Conservation (phyloP, 2,329 filamentous ascomycete species). For the Diaporthe aspalathi region DNA sequence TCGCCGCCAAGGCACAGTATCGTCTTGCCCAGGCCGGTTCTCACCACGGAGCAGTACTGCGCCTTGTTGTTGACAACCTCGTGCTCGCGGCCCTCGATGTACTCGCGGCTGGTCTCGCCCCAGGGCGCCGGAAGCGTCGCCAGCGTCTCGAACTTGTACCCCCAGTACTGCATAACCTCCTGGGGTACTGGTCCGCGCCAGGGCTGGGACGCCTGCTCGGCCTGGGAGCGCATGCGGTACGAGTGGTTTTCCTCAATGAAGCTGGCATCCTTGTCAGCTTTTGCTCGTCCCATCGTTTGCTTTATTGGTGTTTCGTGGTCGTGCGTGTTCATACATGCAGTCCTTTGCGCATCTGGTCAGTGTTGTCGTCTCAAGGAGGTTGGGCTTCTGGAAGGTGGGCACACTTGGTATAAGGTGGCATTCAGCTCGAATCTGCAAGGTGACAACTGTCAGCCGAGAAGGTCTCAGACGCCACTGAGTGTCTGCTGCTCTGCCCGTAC, state of each 20-base stretch:
- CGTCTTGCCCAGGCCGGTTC: conserved; percentile 83
- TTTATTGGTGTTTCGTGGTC: no score
- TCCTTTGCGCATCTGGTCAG: conserved; percentile 52
- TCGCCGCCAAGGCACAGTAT: conserved; percentile 88
- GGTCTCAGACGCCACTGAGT: neutral
- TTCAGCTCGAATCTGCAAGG: conserved; percentile 89
- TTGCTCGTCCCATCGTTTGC: neutral
- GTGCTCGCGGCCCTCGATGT: conserved; percentile 80
- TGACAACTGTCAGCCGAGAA: conserved; percentile 40
- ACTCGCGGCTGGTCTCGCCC: conserved; percentile 76
- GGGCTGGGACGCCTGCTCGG: conserved; percentile 65
- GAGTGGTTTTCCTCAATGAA: conserved; percentile 93
- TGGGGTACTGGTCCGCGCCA: conserved; percentile 63
- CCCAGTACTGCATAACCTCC: conserved; percentile 94
- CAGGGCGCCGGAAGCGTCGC: conserved; percentile 81
- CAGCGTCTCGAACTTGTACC: conserved; percentile 96
- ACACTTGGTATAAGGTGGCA: conserved; percentile 87
- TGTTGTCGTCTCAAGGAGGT: conserved; percentile 42
- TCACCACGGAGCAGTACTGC: conserved; percentile 95
- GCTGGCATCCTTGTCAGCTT: conserved; percentile 56
- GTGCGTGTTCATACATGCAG: conserved; percentile 61
- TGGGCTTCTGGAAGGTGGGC: conserved; percentile 48
- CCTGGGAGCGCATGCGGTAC: conserved; percentile 73
- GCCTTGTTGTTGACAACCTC: conserved; percentile 86
- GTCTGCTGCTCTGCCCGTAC: conserved; percentile 55